These are phyloP conservation scores for Kernera saxatilis DNA, from an alignment of 345 rosid species.

Conservation along the genomic window DNA sequence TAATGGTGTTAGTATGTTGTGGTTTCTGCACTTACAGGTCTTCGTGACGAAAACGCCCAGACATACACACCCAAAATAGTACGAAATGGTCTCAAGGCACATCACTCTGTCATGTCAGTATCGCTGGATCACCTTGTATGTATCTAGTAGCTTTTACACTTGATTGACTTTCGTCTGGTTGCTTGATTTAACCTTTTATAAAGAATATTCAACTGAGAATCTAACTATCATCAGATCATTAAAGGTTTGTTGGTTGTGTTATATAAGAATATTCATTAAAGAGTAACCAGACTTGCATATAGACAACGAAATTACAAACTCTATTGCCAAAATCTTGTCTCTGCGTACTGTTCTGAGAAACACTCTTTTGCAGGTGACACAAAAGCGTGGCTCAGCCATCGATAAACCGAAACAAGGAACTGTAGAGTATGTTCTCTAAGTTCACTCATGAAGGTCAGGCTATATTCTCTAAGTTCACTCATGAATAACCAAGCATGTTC, in stretches of 20 bases:
- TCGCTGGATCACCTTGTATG: slow-evolving; percentile 90
- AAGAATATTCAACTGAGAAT: not conserved
- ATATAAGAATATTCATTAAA: not conserved
- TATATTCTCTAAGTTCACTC: no score
- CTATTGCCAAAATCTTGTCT: not conserved
- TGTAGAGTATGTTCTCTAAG: no score
- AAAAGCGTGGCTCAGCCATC: slow-evolving; percentile 54
- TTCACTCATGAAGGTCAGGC: no score
- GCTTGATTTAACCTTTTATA: not conserved
- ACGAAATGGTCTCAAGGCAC: slow-evolving; percentile 91
- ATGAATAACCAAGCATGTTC: no score
- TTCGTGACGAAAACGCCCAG: slow-evolving; percentile 70
- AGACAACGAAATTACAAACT: not conserved
- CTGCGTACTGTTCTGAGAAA: slow-evolving; percentile 8
- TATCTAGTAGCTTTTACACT: slow-evolving; percentile 12
- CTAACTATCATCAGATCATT: not conserved
- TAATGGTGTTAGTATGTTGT: slow-evolving; percentile 4
- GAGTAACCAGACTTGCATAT: not conserved
- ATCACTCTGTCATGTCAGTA: slow-evolving; percentile 77
- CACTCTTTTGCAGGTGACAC: slow-evolving; percentile 59
- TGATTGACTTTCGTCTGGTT: not conserved
- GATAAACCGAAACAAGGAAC: slow-evolving; percentile 72
- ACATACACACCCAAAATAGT: slow-evolving; percentile 82
- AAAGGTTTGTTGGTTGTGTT: not conserved
- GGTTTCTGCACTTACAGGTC: slow-evolving; percentile 42